phyloP scores from a whole-genome alignment of 2,329 filamentous ascomycete species.

The Fonsecaea erecta region DNA sequence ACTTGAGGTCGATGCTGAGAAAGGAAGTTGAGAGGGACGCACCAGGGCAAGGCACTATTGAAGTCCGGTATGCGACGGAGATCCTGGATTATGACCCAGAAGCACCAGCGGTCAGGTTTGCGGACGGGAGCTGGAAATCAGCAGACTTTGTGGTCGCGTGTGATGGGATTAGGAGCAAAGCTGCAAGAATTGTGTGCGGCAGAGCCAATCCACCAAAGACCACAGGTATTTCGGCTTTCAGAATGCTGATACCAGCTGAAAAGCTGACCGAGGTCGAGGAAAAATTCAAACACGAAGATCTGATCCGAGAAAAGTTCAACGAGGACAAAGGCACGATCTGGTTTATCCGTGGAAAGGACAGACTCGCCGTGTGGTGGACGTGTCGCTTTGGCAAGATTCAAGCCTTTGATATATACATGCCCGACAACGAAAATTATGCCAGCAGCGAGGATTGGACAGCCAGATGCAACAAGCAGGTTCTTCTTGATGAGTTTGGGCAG shows the following conservation, averaged over 20 bases:
- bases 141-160: slow-evolving; percentile 2
- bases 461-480: slow-evolving; percentile 1
- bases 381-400: slow-evolving; percentile 8
- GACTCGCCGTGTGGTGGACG: slow-evolving; percentile 4
- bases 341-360: not conserved
- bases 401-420: slow-evolving; percentile 6
- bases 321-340: not conserved
- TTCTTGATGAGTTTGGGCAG: not conserved
- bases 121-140: not conserved
- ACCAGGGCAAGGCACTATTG: not conserved
- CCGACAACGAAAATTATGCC: slow-evolving; percentile 6
- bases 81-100: slow-evolving; percentile 12
- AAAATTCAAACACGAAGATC: not conserved
- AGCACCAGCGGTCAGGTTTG: slow-evolving; percentile 3
- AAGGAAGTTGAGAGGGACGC: not conserved
- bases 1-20: slow-evolving; percentile 8
- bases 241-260: slow-evolving; percentile 5
- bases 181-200: not conserved
- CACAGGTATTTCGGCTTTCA: not conserved
- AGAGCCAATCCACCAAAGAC: not conserved
- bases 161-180: not conserved
- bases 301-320: slow-evolving; percentile 4
- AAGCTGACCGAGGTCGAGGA: not conserved
- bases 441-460: slow-evolving; percentile 10
- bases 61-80: slow-evolving; percentile 1